Conservation (phyloP, 1,139 yeast genomes). For the Blastobotrys proliferans region DNA sequence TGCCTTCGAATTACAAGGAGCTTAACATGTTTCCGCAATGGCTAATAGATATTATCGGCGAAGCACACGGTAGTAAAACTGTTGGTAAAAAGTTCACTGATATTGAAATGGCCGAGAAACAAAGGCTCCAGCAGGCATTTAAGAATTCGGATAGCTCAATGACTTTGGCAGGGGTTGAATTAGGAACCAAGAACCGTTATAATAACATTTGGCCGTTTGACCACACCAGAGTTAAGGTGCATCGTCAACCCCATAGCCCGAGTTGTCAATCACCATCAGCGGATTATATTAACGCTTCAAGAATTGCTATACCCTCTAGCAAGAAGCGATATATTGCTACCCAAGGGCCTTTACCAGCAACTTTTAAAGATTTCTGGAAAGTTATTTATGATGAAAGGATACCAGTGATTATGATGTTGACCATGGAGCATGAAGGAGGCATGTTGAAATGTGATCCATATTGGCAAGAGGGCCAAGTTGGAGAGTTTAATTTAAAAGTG, state of each 20-base stretch:
- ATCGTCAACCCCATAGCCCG: no score
- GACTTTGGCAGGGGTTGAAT: conserved; percentile 58
- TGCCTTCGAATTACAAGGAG: conserved; percentile 5
- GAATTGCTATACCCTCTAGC: conserved; percentile 38
- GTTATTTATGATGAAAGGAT: conserved; percentile 59
- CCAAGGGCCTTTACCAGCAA: conserved; percentile 77
- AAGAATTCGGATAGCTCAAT: conserved; percentile 3
- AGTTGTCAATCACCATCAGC: conserved; percentile 21
- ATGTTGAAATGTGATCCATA: conserved; percentile 52
- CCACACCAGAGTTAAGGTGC: conserved; percentile 64
- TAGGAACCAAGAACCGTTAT: conserved; percentile 68
- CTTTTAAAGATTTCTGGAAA: conserved; percentile 80
- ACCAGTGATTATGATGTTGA: conserved; percentile 65
- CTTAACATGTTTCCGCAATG: conserved; percentile 33
- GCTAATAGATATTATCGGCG: conserved; percentile 32
- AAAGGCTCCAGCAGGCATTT: conserved; percentile 34
- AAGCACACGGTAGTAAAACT: conserved; percentile 29
- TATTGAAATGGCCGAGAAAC: conserved; percentile 38
- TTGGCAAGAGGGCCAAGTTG: conserved; percentile 42
- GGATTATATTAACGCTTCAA: conserved; percentile 64
- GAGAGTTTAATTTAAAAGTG: conserved; percentile 23
- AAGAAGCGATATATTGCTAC: conserved; percentile 64
- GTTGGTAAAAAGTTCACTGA: conserved; percentile 37
- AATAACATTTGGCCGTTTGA: conserved; percentile 80
- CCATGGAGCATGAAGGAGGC: conserved; percentile 52